A percentile compares a stretch with the other conserved stretches of the same genome.
These are phyloP conservation scores for Bolboschoenoplectus hybrid DNA, from an alignment of 202 grass and related monocot genomes.

Conservation along the genomic window DNA sequence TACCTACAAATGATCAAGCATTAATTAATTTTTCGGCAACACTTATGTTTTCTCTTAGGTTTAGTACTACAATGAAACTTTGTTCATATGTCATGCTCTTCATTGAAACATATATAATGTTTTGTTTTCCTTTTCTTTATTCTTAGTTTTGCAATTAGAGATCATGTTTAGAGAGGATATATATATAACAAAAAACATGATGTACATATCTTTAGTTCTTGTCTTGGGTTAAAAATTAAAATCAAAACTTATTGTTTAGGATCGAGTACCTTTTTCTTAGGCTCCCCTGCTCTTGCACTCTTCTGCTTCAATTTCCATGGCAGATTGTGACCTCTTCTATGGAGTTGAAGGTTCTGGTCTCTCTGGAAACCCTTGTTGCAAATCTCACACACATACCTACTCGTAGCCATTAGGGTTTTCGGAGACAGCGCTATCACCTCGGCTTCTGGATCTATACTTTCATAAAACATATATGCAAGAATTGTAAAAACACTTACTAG, in stretches of 20 bases:
- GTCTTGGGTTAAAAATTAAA: not conserved
- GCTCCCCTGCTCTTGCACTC: slow-evolving; percentile 54
- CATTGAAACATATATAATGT: not conserved
- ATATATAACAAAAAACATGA: not conserved
- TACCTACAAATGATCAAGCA: slow-evolving; percentile 38
- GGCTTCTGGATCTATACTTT: slow-evolving; percentile 62
- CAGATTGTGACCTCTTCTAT: slow-evolving; percentile 90
- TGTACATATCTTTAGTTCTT: not conserved
- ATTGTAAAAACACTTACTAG: not conserved
- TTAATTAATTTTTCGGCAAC: not conserved
- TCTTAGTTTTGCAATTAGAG: not conserved
- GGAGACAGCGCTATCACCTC: slow-evolving; percentile 84
- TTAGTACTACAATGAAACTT: not conserved
- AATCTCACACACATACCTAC: slow-evolving; percentile 77
- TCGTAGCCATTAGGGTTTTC: slow-evolving; percentile 71
- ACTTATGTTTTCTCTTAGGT: not conserved
- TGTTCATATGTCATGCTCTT: not conserved
- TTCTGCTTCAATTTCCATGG: slow-evolving; percentile 96
- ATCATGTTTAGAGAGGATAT: not conserved
- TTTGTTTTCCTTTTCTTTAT: not conserved
- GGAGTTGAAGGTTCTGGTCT: slow-evolving; percentile 92
- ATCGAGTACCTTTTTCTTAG: slow-evolving; percentile 66
- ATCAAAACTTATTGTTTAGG: not conserved
- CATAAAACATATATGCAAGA: slow-evolving; percentile 12
- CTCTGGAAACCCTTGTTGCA: slow-evolving; percentile 91